phyloP scores from a whole-genome alignment of 78 protist genomes.

The Dictyostelium purpureum region DNA sequence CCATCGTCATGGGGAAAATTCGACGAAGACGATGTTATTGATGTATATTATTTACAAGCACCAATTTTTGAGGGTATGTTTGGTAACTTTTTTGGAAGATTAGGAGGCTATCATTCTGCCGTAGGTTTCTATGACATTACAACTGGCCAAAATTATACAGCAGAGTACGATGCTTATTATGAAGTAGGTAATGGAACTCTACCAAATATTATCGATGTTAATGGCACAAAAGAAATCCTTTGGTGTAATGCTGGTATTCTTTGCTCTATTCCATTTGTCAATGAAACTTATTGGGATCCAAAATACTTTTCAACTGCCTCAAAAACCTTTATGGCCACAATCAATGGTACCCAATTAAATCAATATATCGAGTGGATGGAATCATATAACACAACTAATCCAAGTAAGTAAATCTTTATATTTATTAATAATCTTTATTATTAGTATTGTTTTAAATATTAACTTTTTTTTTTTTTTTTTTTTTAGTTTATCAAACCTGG shows the following conservation, averaged over 20 bases:
- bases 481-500: slow-evolving; percentile 66
- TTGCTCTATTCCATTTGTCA: slow-evolving; percentile 28
- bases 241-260: slow-evolving; percentile 68
- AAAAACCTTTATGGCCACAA: slow-evolving; percentile 32
- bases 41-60: slow-evolving; percentile 56
- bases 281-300: slow-evolving; percentile 49
- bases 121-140: slow-evolving; percentile 42
- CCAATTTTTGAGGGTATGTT: slow-evolving; percentile 47
- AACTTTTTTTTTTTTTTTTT: background rate
- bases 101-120: slow-evolving; percentile 53
- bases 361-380: slow-evolving; percentile 24
- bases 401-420: slow-evolving; percentile 29
- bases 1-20: background rate
- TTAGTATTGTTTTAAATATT: background rate
- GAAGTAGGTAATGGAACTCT: slow-evolving; percentile 63
- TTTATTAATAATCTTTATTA: background rate
- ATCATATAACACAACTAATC: slow-evolving; percentile 24
- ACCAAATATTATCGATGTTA: slow-evolving; percentile 24
- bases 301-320: slow-evolving; percentile 17
- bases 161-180: slow-evolving; percentile 65
- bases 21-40: slow-evolving; percentile 10
- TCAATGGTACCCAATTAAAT: slow-evolving; percentile 58
- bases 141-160: slow-evolving; percentile 51
- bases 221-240: slow-evolving; percentile 37
- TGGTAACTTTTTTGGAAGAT: slow-evolving; percentile 41